These are phyloP conservation scores for Talaromyces funiculosus DNA, from an alignment of 2,329 filamentous ascomycete genomes.

Conservation along the genomic window DNA sequence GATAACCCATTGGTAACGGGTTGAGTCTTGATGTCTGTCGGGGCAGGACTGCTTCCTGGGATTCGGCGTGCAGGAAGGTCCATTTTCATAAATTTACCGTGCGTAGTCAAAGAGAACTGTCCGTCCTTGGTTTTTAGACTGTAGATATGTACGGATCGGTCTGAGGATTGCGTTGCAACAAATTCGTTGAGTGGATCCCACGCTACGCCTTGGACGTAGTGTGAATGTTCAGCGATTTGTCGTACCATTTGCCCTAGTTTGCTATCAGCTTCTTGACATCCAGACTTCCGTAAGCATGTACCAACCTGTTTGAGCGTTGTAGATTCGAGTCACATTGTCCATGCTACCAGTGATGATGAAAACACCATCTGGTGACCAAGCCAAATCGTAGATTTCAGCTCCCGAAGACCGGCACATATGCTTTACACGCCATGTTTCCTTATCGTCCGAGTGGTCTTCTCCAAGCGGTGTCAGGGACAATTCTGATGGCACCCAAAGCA, in stretches of 20 bases:
- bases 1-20: slow-evolving; percentile 30
- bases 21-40: slow-evolving; percentile 57
- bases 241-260: slow-evolving; percentile 63
- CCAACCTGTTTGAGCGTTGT: slow-evolving; percentile 84
- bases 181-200: slow-evolving; percentile 99
- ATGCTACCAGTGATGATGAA: slow-evolving; percentile 99
- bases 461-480: slow-evolving; percentile 65
- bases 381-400: slow-evolving; percentile 95
- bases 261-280: slow-evolving; percentile 14
- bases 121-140: slow-evolving; percentile 94
- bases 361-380: slow-evolving; percentile 94
- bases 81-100: slow-evolving; percentile 79
- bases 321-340: slow-evolving; percentile 97
- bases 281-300: background rate
- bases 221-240: slow-evolving; percentile 94
- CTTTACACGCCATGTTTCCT: slow-evolving; percentile 94
- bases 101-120: slow-evolving; percentile 75
- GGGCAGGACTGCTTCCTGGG: slow-evolving; percentile 86
- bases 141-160: slow-evolving; percentile 97
- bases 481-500: slow-evolving; percentile 91
- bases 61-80: slow-evolving; percentile 88
- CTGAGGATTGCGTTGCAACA: slow-evolving; percentile 95
- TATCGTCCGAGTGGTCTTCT: slow-evolving; percentile 81
- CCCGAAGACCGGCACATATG: slow-evolving; percentile 96
- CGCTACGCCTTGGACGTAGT: slow-evolving; percentile 96